Base-by-base conservation (phyloP, 106 monocot species). In the Ottelia alismoides region DNA sequence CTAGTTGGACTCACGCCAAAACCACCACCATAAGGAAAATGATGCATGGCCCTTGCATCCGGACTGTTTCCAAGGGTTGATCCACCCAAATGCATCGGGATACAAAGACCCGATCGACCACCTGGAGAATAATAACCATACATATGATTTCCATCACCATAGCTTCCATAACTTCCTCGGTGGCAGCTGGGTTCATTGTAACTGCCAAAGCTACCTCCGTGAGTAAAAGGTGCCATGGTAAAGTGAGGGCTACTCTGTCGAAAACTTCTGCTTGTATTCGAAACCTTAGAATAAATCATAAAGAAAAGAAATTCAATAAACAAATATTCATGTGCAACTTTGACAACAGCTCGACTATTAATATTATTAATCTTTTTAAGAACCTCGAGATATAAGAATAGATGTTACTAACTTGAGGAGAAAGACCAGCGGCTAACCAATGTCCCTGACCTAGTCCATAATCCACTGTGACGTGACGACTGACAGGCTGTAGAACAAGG, bases 161-260 rank as follows among this genome's bases (percentile, higher is more conserved):
- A 90, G 65, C 90, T 98, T 51, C 90, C 82, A 68, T 79, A 69
- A 57, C 82, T 90, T 57, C 98, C 98, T 56, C n/a, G n/a, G n/a
- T n/a, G n/a, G n/a, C n/a, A n/a, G n/a, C n/a, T n/a, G n/a, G n/a
- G n/a, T n/a, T n/a, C n/a, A n/a, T n/a, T n/a, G n/a, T 72, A 49
- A 72, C 98, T 98, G 55, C 96, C 89, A 65, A 70, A 94, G 57
- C 78, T 84, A 70, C 69, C 72, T n/a, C 78, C 88, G 75, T 79
- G 76, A 62, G 78, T 74, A 10, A 82, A 57, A 47, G 84, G 69
- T 18, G 73, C 52, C 69, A 72, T 76, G 48, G 67, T 73, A 79
- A 77, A 67, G 60, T 75, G 77, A 63, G 85, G 74, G 51, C 63
- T 79, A 64, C 70, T 86, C 28, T 76, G 82, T 30, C 53, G 51